phyloP scores from a whole-genome alignment of 2,329 filamentous ascomycete species.

The Exophiala lecanii-corni region DNA sequence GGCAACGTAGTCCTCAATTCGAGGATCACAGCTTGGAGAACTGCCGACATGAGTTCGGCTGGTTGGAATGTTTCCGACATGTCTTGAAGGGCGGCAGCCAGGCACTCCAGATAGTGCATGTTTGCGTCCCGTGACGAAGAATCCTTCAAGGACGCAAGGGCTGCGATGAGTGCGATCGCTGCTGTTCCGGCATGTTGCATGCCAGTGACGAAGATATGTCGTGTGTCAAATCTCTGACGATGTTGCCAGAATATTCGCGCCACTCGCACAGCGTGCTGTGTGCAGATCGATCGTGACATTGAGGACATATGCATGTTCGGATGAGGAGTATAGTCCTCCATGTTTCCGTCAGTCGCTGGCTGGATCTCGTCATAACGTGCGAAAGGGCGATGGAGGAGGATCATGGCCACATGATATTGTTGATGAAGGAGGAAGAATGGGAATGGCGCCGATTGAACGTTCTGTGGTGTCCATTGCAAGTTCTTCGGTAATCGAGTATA shows the following conservation, averaged over 20 bases:
- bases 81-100: constrained; percentile 49
- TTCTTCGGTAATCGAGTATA: constrained; percentile 8
- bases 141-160: constrained; percentile 36
- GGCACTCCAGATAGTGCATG: constrained; percentile 50
- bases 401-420: constrained; percentile 9
- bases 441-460: constrained; percentile 7
- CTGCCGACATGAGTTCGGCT: constrained; percentile 50
- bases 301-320: constrained; percentile 7
- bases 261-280: constrained; percentile 8
- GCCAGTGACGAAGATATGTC: constrained; percentile 10
- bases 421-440: constrained; percentile 14
- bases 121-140: constrained; percentile 36
- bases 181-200: constrained; percentile 41
- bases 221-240: constrained; percentile 7
- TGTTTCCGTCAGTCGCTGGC: constrained; percentile 1
- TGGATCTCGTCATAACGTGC: constrained; percentile 7
- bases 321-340: constrained; percentile 4
- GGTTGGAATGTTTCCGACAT: constrained; percentile 53
- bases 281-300: constrained; percentile 10
- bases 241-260: constrained; percentile 13
- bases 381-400: constrained; percentile 13
- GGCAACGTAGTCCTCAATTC: constrained; percentile 34
- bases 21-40: constrained; percentile 50
- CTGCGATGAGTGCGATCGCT: constrained; percentile 51
- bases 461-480: constrained; percentile 12